Percentiles rank a stretch among this genome's conserved stretches.
Evolutionary conservation across 129 eudicot genomes (phyloP).

Genomic region (Arctium lappa): DNA sequence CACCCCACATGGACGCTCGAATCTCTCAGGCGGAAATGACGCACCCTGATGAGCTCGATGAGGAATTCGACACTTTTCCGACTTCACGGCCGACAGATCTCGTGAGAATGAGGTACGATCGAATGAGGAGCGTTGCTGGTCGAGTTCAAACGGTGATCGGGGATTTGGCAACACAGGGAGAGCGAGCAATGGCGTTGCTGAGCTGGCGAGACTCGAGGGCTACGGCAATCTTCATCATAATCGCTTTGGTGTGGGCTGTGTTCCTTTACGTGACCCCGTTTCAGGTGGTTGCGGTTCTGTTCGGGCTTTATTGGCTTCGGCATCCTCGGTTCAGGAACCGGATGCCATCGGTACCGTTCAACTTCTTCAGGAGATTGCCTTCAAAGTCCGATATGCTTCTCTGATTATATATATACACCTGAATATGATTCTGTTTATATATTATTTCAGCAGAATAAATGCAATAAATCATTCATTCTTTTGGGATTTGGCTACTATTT

Average conservation of each 20-base stretch:
- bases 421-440: constrained; percentile 16
- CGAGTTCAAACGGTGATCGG: constrained; percentile 77
- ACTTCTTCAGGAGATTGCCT: constrained; percentile 86
- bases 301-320: constrained; percentile 64
- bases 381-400: constrained; percentile 75
- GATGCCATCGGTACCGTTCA: constrained; percentile 81
- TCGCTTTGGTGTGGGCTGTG: constrained; percentile 72
- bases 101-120: constrained; percentile 73
- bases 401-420: background rate
- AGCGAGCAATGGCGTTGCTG: constrained; percentile 64
- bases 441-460: constrained; percentile 4
- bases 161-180: constrained; percentile 84
- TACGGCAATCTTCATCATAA: constrained; percentile 67
- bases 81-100: constrained; percentile 54
- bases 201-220: constrained; percentile 98
- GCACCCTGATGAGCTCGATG: constrained; percentile 80
- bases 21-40: constrained; percentile 74
- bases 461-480: constrained; percentile 18
- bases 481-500: background rate
- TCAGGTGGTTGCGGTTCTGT: constrained; percentile 63
- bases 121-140: constrained; percentile 81
- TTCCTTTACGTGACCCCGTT: constrained; percentile 81
- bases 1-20: constrained; percentile 94
- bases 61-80: constrained; percentile 89
- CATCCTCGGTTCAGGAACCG: constrained; percentile 75